These are phyloP conservation scores for Alternaria angustiovoidea DNA, from an alignment of 2,329 filamentous ascomycete species.

Conservation along the genomic window DNA sequence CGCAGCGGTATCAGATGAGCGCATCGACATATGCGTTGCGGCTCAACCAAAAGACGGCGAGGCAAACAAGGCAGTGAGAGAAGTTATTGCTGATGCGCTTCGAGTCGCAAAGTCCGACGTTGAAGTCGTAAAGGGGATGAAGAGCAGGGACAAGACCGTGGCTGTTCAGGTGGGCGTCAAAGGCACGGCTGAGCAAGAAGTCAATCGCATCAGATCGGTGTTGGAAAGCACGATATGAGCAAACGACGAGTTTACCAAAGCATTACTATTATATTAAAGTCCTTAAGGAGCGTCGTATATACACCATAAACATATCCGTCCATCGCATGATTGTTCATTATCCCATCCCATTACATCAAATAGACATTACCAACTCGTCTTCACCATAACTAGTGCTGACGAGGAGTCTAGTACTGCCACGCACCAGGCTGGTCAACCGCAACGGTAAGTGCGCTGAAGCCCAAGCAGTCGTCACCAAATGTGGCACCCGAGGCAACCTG, in stretches of 20 bases:
- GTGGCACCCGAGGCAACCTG: constrained; percentile 29
- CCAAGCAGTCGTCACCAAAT: constrained; percentile 39
- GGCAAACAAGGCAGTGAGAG: constrained; percentile 72
- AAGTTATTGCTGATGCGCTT: constrained; percentile 69
- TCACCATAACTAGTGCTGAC: background rate
- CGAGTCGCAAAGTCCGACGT: constrained; percentile 70
- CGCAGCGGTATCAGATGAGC: constrained; percentile 62
- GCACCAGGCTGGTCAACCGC: constrained; percentile 38
- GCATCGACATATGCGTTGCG: constrained; percentile 70
- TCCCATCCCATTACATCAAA: constrained; percentile 14
- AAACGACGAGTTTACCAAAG: background rate
- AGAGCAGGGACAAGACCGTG: constrained; percentile 69
- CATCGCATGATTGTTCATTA: background rate
- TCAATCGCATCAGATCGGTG: constrained; percentile 31
- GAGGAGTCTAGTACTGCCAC: constrained; percentile 47
- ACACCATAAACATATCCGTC: constrained; percentile 11
- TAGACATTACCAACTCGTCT: background rate
- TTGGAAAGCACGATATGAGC: background rate
- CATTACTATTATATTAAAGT: constrained; percentile 28
- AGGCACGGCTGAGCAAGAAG: constrained; percentile 33
- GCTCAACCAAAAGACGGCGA: constrained; percentile 72
- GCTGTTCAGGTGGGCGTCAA: constrained; percentile 21
- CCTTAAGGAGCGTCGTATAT: constrained; percentile 22
- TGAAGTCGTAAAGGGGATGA: constrained; percentile 68
- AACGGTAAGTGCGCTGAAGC: constrained; percentile 45